Conservation (phyloP, 257 asterid genomes). For the Lavandula angustifolia region DNA sequence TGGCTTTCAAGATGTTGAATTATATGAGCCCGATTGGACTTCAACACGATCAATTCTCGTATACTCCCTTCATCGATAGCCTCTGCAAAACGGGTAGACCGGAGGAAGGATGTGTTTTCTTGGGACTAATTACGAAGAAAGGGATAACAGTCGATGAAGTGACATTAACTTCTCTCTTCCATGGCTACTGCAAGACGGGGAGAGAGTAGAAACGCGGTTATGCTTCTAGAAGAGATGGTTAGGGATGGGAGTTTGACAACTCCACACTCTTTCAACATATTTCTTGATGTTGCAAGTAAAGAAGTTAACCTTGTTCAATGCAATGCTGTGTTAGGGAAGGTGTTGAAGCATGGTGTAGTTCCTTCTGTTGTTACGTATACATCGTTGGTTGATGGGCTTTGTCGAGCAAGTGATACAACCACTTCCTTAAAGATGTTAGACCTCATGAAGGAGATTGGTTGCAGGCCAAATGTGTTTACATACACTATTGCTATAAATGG, state of each 20-base stretch:
- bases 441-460: conserved; percentile 36
- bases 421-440: conserved; percentile 31
- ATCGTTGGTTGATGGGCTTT: conserved; percentile 37
- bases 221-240: conserved; percentile 34
- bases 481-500: conserved; percentile 34
- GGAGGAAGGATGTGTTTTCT: conserved; percentile 36
- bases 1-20: conserved; percentile 42
- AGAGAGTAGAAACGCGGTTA: conserved; percentile 20
- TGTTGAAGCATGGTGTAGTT: conserved; percentile 43
- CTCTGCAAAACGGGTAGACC: conserved; percentile 38
- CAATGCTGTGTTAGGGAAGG: conserved; percentile 43
- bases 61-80: conserved; percentile 44
- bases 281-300: conserved; percentile 40
- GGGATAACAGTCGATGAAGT: conserved; percentile 48
- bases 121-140: conserved; percentile 41
- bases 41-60: conserved; percentile 43
- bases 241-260: conserved; percentile 27
- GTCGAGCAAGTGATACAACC: conserved; percentile 35
- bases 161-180: conserved; percentile 40
- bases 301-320: conserved; percentile 35
- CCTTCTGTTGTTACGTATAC: conserved; percentile 54
- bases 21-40: conserved; percentile 40
- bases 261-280: conserved; percentile 40
- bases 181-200: conserved; percentile 41
- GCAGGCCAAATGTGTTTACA: conserved; percentile 43